Base-by-base conservation (phyloP, 1,139 yeast species). In the Williopsis jadinii region DNA sequence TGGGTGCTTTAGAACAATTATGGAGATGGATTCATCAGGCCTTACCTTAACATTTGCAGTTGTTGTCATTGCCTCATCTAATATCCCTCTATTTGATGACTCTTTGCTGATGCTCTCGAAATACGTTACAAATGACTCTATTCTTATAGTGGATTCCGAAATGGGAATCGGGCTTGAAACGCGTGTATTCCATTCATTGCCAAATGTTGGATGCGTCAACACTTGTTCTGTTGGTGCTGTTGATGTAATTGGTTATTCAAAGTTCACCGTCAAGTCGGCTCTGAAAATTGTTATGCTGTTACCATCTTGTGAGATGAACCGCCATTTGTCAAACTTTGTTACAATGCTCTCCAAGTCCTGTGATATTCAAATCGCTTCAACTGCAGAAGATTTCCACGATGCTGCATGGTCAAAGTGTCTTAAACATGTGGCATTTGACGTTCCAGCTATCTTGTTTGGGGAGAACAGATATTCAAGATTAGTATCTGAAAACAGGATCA, bases 141-240 rank as follows among this genome's bases (percentile, higher is more conserved):
- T 35, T 29, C 14, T 35, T 12, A 24, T 35, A 9, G 33, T 41
- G 11, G 43, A 41, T 11, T 28, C 38, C 10, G 36, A 36, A 32
- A 41, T 30, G 14, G 43, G 43, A 2, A 13, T 41, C 9, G 40
- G 38, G 32, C 39, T 37, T 5, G 42, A 40, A 13, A n/a, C 35
- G 14, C 19, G 9, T 15, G 37, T 35, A 5, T 24, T 19, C 12
- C 32, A 30, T n/a, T 19, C 12, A 2, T 15, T 37, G 3, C 31
- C 36, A 3, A 12, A 15, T 5, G 35, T 37, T 12, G 19, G 30
- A 6, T 36, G 40, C 11, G 15, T 37, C 33, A 11, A 24, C 27
- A 11, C 36, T 34, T 32, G 26, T 19, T 11, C 27, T 12, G 37
- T 28, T 28, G 28, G 37, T 14, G 31, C 15, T 14, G 37, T 35